A percentile compares a stretch with the other conserved stretches of the same genome.
Conservation (phyloP, 1,139 yeast genomes). For the Geotrichum candidum region DNA sequence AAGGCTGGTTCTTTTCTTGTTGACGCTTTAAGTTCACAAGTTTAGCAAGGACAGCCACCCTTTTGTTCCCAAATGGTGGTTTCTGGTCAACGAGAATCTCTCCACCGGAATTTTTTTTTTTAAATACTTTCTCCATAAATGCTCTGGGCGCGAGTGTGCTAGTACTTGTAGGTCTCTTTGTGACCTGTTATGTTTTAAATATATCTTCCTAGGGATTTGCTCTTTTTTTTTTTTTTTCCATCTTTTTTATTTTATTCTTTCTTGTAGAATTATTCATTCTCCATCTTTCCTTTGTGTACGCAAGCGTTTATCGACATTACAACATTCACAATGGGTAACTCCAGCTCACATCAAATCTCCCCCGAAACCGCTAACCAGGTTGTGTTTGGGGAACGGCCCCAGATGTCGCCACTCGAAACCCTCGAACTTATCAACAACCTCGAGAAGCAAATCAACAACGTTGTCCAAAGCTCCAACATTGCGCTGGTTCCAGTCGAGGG, state of each 20-base stretch:
- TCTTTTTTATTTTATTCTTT: too few relatives aligned
- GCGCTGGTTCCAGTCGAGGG: background rate
- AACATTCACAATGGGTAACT: constrained; percentile 3
- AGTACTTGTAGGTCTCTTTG: background rate
- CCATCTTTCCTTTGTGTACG: background rate
- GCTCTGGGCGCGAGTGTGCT: background rate
- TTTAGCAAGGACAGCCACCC: background rate
- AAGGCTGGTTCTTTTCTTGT: constrained; percentile 1
- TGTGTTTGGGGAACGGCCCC: constrained; percentile 1
- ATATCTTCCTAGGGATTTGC: background rate
- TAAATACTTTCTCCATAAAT: background rate
- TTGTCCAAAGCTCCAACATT: constrained; percentile 9
- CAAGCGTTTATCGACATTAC: background rate
- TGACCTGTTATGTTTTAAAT: background rate
- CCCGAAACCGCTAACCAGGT: constrained; percentile 11
- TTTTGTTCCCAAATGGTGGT: background rate
- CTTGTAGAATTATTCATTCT: background rate
- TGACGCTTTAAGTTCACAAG: background rate
- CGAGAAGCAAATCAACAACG: constrained; percentile 5
- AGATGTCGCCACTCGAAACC: constrained; percentile 10
- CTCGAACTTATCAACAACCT: constrained; percentile 9
- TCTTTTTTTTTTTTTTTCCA: background rate
- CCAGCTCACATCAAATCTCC: constrained; percentile 9
- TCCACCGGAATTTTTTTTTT: constrained; percentile 9
- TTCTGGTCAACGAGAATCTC: background rate